Evolutionary conservation across 768 basidiomycete genomes (phyloP).

Genomic region (Wakefieldia striispora): DNA sequence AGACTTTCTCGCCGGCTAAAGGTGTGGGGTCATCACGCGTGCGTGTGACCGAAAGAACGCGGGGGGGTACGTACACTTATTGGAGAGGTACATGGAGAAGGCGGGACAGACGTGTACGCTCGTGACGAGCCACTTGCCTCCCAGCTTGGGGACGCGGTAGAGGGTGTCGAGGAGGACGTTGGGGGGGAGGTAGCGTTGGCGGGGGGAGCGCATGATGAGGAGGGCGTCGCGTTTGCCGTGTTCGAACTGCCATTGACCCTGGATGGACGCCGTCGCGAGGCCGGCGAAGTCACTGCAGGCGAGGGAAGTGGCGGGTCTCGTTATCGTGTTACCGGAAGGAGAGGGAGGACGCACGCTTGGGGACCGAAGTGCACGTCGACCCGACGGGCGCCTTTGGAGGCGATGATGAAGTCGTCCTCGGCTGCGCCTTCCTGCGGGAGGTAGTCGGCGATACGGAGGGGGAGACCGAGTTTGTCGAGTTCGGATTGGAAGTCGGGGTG

Average conservation of each 20-base stretch:
- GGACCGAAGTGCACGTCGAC: constrained; percentile 12
- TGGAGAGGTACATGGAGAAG: constrained; percentile 32
- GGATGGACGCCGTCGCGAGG: constrained; percentile 31
- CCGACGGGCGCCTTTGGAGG: constrained; percentile 22
- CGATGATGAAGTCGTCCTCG: constrained; percentile 26
- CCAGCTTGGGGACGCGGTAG: constrained; percentile 22
- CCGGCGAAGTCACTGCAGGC: constrained; percentile 18
- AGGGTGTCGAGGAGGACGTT: constrained; percentile 25
- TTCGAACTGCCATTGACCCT: constrained; percentile 36
- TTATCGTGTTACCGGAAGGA: not conserved
- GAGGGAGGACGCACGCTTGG: constrained; percentile 18
- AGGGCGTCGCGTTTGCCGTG: constrained; percentile 33
- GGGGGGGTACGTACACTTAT: constrained; percentile 16
- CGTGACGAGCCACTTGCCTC: constrained; percentile 35
- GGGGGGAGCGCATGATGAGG: constrained; percentile 34
- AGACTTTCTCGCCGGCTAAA: constrained; percentile 26
- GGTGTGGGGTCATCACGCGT: not conserved
- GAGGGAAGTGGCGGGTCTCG: not conserved
- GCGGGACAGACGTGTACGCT: constrained; percentile 32
- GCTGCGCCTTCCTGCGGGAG: constrained; percentile 7
- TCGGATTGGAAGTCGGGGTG: constrained; percentile 12
- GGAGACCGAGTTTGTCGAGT: constrained; percentile 3
- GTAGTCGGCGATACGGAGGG: constrained; percentile 12
- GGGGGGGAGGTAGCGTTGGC: constrained; percentile 16
- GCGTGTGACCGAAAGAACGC: not conserved